A percentile compares a stretch with the other conserved stretches of the same genome.
Evolutionary conservation across 2,329 filamentous ascomycete genomes (phyloP).

Genomic region (Fusarium oxysporum): DNA sequence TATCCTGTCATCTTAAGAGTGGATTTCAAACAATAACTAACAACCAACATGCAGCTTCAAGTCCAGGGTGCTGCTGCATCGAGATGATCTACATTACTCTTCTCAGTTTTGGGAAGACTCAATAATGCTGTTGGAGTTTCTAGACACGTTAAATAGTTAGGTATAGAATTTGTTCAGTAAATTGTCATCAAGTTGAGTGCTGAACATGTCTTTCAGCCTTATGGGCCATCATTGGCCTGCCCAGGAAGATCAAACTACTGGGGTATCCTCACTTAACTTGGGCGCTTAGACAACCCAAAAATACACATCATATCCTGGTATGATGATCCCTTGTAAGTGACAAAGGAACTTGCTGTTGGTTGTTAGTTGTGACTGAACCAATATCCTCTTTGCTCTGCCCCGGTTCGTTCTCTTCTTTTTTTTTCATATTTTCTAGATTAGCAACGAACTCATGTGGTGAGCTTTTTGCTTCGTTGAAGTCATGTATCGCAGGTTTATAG

Average conservation of each 20-base stretch:
- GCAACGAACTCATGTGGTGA: not conserved
- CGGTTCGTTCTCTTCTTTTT: not conserved
- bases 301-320: not conserved
- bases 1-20: not conserved
- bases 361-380: not conserved
- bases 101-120: not conserved
- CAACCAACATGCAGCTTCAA: constrained; percentile 2
- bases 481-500: constrained; percentile 31
- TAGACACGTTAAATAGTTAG: accelerated
- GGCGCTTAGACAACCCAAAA: constrained; percentile 26
- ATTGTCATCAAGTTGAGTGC: not conserved
- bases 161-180: not conserved
- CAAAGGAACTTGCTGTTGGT: constrained; percentile 4
- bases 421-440: not conserved
- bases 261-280: not conserved
- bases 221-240: not conserved
- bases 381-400: not conserved
- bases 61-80: not conserved
- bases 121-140: too few relatives aligned
- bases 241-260: not conserved
- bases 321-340: not conserved
- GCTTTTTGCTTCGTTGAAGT: not conserved
- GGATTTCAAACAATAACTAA: not conserved
- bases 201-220: not conserved
- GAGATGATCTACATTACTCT: not conserved